Percentiles rank a stretch among this genome's conserved stretches.
Conservation (phyloP, 2,329 filamentous ascomycete genomes). For the Aspergillus sclerotialis region DNA sequence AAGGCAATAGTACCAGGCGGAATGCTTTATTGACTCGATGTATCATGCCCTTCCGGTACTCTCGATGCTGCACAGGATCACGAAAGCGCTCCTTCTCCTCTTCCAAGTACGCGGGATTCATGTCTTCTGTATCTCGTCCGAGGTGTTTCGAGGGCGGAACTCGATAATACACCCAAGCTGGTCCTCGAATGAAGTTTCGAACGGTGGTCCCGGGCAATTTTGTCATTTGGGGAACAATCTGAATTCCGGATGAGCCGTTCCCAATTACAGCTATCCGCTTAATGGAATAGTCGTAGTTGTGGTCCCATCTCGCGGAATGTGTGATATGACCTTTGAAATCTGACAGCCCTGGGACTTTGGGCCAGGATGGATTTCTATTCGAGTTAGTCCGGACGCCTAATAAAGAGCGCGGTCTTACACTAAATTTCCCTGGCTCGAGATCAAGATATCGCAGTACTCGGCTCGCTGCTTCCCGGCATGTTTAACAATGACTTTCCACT, state of each 20-base stretch:
- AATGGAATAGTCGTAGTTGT: slow-evolving; percentile 10
- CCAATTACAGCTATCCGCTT: slow-evolving; percentile 19
- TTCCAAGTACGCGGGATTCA: too few relatives aligned
- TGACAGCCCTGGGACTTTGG: slow-evolving; percentile 20
- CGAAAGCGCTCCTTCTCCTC: too few relatives aligned
- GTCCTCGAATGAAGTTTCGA: slow-evolving; percentile 21
- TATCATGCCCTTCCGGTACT: too few relatives aligned
- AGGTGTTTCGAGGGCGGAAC: slow-evolving; percentile 14
- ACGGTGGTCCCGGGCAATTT: slow-evolving; percentile 18
- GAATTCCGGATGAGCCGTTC: slow-evolving; percentile 26
- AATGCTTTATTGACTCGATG: too few relatives aligned
- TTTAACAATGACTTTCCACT: too few relatives aligned
- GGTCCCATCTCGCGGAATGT: slow-evolving; percentile 27
- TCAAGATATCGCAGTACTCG: too few relatives aligned
- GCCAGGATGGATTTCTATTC: slow-evolving; percentile 14
- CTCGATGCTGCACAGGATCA: too few relatives aligned
- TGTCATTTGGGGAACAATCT: slow-evolving; percentile 24
- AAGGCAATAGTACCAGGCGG: too few relatives aligned
- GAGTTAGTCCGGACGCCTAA: slow-evolving; percentile 14
- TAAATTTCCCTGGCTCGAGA: too few relatives aligned
- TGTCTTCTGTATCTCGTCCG: too few relatives aligned
- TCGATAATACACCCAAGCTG: slow-evolving; percentile 20
- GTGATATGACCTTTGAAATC: slow-evolving; percentile 22
- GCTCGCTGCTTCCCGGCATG: too few relatives aligned
- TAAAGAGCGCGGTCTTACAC: too few relatives aligned